These are phyloP conservation scores for Actinomucor elegans DNA, from an alignment of 371 early-diverging fungal genomes.

Conservation along the genomic window DNA sequence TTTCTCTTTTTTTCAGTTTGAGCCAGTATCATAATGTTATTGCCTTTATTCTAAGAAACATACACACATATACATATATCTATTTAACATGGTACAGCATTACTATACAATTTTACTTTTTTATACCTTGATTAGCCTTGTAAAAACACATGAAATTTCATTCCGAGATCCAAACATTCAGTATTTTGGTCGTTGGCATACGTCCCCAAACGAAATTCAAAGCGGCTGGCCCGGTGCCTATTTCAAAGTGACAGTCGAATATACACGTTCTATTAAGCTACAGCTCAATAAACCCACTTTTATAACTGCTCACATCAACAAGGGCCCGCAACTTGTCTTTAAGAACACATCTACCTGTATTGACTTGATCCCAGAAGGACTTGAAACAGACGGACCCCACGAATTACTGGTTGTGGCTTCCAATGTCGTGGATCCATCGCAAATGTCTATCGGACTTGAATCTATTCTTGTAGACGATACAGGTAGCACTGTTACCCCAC, in stretches of 20 bases:
- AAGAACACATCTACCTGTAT: neutral
- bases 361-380: constrained; percentile 1
- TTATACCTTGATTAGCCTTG: neutral
- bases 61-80: too few relatives aligned
- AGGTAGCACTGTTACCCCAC: constrained; percentile 14
- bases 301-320: constrained; percentile 27
- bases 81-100: neutral
- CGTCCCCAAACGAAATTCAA: constrained; percentile 19
- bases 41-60: too few relatives aligned
- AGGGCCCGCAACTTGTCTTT: constrained; percentile 2
- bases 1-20: neutral
- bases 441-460: constrained; percentile 15
- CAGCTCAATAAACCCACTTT: constrained; percentile 23
- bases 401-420: constrained; percentile 12
- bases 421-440: constrained; percentile 5
- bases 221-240: constrained; percentile 51
- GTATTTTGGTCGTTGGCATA: constrained; percentile 47
- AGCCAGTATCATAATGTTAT: too few relatives aligned
- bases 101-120: neutral
- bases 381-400: constrained; percentile 12
- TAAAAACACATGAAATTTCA: constrained; percentile 4
- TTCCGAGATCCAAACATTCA: constrained; percentile 33
- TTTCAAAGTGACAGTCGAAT: constrained; percentile 27
- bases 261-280: constrained; percentile 17
- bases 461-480: constrained; percentile 19